These are phyloP conservation scores for Fragosphaeria purpurea DNA, from an alignment of 2,329 filamentous ascomycete species.

Conservation along the genomic window DNA sequence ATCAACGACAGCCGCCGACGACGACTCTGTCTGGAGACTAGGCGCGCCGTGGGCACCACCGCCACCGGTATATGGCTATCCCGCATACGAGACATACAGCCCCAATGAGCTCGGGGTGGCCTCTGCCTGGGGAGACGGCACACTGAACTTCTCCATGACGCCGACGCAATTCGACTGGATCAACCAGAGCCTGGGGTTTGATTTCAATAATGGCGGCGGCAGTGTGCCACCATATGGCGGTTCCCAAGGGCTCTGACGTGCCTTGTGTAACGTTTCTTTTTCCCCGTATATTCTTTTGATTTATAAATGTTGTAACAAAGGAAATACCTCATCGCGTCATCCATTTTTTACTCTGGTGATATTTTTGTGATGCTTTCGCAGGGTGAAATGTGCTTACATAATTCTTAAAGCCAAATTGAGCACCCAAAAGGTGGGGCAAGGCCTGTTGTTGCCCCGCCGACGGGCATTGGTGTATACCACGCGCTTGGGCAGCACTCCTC, in stretches of 20 bases:
- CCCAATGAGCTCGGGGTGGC: constrained; percentile 4
- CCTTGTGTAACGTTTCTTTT: too few species aligned
- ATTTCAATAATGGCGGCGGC: not conserved
- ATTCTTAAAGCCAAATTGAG: too few species aligned
- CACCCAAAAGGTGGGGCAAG: too few species aligned
- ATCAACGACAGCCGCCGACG: not conserved
- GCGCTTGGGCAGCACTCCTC: too few species aligned
- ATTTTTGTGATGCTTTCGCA: too few species aligned
- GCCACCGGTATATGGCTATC: not conserved
- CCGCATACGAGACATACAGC: constrained; percentile 3
- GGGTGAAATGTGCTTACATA: too few species aligned
- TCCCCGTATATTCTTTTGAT: too few species aligned
- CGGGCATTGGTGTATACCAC: too few species aligned
- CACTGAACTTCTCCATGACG: constrained; percentile 6
- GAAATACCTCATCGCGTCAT: too few species aligned
- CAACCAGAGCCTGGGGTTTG: constrained; percentile 6
- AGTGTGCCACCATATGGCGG: not conserved
- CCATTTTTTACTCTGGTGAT: too few species aligned
- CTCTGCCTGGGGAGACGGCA: constrained; percentile 5
- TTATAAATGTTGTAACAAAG: too few species aligned
- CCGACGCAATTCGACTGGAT: constrained; percentile 7
- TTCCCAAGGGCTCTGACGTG: not conserved
- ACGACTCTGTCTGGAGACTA: not conserved
- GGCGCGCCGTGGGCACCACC: not conserved
- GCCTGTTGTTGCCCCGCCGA: too few species aligned